A percentile compares a stretch with the other conserved stretches of the same genome.
Conservation (phyloP, 305 asterid species). For the Fraxinus greggii region DNA sequence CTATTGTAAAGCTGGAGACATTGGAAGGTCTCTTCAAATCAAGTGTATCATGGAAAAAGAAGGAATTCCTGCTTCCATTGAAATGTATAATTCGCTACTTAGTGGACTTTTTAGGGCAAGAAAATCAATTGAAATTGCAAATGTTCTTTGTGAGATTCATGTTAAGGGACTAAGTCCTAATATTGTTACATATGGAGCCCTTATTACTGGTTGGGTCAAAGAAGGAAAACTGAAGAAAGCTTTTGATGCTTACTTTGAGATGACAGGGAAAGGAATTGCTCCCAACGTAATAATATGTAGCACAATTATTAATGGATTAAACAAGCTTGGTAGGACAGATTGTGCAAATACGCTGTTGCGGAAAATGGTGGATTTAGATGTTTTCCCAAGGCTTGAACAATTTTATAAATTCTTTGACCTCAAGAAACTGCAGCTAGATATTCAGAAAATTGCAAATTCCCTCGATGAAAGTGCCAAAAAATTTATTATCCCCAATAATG, state of each 20-base stretch:
- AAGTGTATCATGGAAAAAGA: conserved; percentile 55
- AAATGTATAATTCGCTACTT: conserved; percentile 75
- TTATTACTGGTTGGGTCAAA: conserved; percentile 75
- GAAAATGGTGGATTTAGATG: conserved; percentile 58
- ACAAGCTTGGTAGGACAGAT: conserved; percentile 56
- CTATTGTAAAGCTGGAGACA: conserved; percentile 65
- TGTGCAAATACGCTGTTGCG: conserved; percentile 63
- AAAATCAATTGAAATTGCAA: conserved; percentile 42
- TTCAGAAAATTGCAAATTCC: conserved; percentile 45
- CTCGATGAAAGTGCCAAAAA: conserved; percentile 47
- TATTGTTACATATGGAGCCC: conserved; percentile 74
- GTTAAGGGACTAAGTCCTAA: conserved; percentile 51
- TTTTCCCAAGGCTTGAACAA: conserved; percentile 44
- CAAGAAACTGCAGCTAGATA: conserved; percentile 34
- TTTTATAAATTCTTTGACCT: conserved; percentile 40
- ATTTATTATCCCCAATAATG: conserved; percentile 47
- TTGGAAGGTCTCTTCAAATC: conserved; percentile 50
- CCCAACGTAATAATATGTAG: conserved; percentile 68
- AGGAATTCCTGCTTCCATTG: conserved; percentile 54
- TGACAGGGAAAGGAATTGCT: conserved; percentile 60
- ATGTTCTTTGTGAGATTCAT: conserved; percentile 54
- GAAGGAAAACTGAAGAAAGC: conserved; percentile 70
- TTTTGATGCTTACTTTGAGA: conserved; percentile 67
- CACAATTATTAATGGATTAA: conserved; percentile 68
- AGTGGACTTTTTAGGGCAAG: conserved; percentile 64